Evolutionary conservation across 768 basidiomycete species (phyloP).

Genomic region (Sutorius australiensis): DNA sequence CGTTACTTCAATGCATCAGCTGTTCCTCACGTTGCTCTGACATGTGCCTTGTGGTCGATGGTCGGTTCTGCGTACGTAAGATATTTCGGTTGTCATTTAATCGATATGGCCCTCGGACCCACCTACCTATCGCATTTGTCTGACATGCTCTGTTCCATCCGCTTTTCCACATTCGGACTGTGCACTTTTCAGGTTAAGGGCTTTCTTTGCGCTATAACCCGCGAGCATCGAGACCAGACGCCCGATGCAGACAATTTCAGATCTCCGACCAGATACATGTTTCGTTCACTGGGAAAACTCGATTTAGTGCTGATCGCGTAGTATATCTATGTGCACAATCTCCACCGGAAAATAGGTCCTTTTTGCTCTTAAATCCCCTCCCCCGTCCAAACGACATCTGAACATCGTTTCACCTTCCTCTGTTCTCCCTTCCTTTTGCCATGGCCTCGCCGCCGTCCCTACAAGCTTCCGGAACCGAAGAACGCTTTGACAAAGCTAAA

Average conservation of each 20-base stretch:
- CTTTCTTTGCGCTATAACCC: slow-evolving; percentile 34
- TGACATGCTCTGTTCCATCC: slow-evolving; percentile 27
- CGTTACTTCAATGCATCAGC: slow-evolving; percentile 26
- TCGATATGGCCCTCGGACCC: slow-evolving; percentile 38
- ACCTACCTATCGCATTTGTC: slow-evolving; percentile 33
- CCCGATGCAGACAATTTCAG: slow-evolving; percentile 34
- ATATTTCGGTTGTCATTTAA: slow-evolving; percentile 35
- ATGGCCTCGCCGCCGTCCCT: slow-evolving; percentile 28
- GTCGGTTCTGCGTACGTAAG: slow-evolving; percentile 32
- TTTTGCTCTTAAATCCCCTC: slow-evolving; percentile 30
- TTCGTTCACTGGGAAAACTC: slow-evolving; percentile 34
- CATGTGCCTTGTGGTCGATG: slow-evolving; percentile 34
- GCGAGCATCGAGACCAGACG: slow-evolving; percentile 36
- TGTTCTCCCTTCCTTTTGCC: slow-evolving; percentile 13
- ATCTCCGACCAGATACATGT: slow-evolving; percentile 38
- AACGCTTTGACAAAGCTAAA: slow-evolving; percentile 35
- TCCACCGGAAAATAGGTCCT: slow-evolving; percentile 30
- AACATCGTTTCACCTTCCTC: slow-evolving; percentile 24
- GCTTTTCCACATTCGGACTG: slow-evolving; percentile 33
- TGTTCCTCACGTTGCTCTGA: slow-evolving; percentile 28
- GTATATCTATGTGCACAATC: slow-evolving; percentile 40
- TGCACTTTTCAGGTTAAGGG: slow-evolving; percentile 32
- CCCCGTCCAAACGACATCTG: slow-evolving; percentile 21
- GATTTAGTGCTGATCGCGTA: slow-evolving; percentile 38
- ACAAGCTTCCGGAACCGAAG: slow-evolving; percentile 21